Evolutionary conservation across 2,329 filamentous ascomycete species (phyloP).

Genomic region (Botryosphaeria dothidea): DNA sequence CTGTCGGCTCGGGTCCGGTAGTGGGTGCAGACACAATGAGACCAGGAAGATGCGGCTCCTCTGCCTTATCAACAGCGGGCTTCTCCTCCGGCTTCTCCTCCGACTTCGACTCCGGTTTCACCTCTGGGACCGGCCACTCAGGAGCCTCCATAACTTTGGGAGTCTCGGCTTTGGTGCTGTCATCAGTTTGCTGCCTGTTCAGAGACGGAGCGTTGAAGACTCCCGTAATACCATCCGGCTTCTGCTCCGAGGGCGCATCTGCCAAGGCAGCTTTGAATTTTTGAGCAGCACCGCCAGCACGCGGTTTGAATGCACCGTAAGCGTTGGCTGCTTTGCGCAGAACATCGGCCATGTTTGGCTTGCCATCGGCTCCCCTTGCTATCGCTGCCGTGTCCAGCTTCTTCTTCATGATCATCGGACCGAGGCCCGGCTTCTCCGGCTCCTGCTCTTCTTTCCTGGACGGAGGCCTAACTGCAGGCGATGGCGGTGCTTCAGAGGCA

Average conservation of each 20-base stretch:
- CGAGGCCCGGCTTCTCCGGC: slow-evolving; percentile 70
- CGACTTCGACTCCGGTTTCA: not conserved
- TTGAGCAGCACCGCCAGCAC: slow-evolving; percentile 82
- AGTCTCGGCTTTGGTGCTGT: slow-evolving; percentile 21
- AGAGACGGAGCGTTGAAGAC: slow-evolving; percentile 77
- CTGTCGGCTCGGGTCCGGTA: not conserved
- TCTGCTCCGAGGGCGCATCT: slow-evolving; percentile 46
- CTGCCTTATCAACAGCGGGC: slow-evolving; percentile 14
- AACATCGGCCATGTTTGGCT: slow-evolving; percentile 70
- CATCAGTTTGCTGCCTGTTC: slow-evolving; percentile 15
- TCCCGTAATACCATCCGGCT: slow-evolving; percentile 84
- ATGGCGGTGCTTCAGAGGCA: slow-evolving; percentile 16
- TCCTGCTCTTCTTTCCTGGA: slow-evolving; percentile 46
- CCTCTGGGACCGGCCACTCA: not conserved
- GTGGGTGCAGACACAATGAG: slow-evolving; percentile 15
- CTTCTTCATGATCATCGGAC: slow-evolving; percentile 87
- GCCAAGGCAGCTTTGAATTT: slow-evolving; percentile 64
- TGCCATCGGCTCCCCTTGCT: slow-evolving; percentile 56
- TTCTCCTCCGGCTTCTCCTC: slow-evolving; percentile 7
- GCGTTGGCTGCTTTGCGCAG: slow-evolving; percentile 80
- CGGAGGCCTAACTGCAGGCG: slow-evolving; percentile 16
- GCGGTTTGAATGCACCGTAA: slow-evolving; percentile 77
- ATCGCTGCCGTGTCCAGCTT: slow-evolving; percentile 33
- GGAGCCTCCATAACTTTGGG: slow-evolving; percentile 21
- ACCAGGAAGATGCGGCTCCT: slow-evolving; percentile 20